Percentiles rank a stretch among this genome's conserved stretches.
phyloP scores from a whole-genome alignment of 106 monocot genomes.

The Chionographis japonica region DNA sequence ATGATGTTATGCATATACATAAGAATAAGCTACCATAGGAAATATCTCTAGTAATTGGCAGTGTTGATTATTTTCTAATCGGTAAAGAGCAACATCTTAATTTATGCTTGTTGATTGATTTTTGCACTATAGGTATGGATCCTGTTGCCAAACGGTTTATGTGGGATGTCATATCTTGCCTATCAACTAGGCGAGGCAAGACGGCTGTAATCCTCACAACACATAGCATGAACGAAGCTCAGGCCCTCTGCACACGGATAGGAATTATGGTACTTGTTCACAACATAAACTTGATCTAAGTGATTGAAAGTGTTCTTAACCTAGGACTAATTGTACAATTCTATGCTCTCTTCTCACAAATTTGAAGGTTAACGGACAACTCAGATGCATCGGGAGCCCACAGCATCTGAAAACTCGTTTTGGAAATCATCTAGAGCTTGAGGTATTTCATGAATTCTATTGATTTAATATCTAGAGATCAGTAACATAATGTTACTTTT shows the following conservation, averaged over 20 bases:
- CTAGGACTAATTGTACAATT: not conserved
- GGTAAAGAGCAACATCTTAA: too few species aligned
- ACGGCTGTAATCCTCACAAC: slow-evolving; percentile 89
- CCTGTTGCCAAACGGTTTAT: slow-evolving; percentile 90
- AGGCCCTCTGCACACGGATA: slow-evolving; percentile 86
- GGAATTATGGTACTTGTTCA: slow-evolving; percentile 74
- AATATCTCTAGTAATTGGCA: not conserved
- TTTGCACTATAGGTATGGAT: slow-evolving; percentile 60
- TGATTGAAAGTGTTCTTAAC: not conserved
- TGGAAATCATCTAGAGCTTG: slow-evolving; percentile 93
- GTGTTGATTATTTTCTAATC: too few species aligned
- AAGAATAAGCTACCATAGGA: too few species aligned
- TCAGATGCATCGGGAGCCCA: slow-evolving; percentile 84
- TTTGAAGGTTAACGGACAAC: slow-evolving; percentile 55
- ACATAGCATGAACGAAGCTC: slow-evolving; percentile 97
- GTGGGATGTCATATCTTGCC: slow-evolving; percentile 89
- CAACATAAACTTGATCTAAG: not conserved
- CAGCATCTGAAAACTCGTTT: slow-evolving; percentile 90
- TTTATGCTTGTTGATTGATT: not conserved
- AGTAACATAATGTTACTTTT: slow-evolving; percentile 5
- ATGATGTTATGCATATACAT: too few species aligned
- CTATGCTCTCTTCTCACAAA: not conserved
- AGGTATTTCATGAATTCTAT: slow-evolving; percentile 40
- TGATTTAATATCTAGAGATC: slow-evolving; percentile 14
- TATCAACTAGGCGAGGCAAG: slow-evolving; percentile 80